Base-by-base conservation (phyloP, 768 basidiomycete genomes). In the Mycena maculata region DNA sequence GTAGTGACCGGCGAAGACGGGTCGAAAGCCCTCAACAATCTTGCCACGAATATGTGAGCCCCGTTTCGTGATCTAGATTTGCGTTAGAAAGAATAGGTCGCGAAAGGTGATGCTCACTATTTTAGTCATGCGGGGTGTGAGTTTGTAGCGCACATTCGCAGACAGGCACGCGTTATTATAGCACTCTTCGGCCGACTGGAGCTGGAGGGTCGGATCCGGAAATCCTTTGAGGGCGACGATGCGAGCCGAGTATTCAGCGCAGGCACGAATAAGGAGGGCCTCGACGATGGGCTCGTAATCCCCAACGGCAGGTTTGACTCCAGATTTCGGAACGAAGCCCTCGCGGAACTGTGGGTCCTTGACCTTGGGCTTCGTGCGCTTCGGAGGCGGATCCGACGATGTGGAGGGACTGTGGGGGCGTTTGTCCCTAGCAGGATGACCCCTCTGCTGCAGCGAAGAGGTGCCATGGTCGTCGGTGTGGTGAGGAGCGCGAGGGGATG, bases 11-110 rank as follows among this genome's bases (percentile, higher is more conserved):
- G 54, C 41, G 27, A 57, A 52, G 4, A 63, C 55, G 2, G 45
- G 10, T 2, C 55, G 61, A 30, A 16, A 42, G 0, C 27, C 30
- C 9, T 60, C 55, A 30, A 63, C 16, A 22, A 52, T 45, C 36
- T 62, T 67, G 45, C 65, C 60, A 12, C 65, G 60, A 1, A 42
- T 30, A 22, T 67, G 65, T 2, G 60, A 57, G n/a, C 59, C 59
- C 1, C 60, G 54, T 27, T 23, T 31, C 9, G n/a, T 49, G 22
- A 67, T 60, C 60, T 64, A 28, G 9, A 8, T 18, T 4, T 8
- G 22, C 18, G 36, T 30, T 13, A 31, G 39, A 36, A 16, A 33
- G n/a, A 16, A 13, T 27, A 16, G 30, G 27, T 7, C 1, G 27
- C 49, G 49, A 54, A 11, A 48, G 15, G 15, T 4, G 7, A 50